Conservation (phyloP, 2,329 filamentous ascomycete species). For the Helotiales sp. region DNA sequence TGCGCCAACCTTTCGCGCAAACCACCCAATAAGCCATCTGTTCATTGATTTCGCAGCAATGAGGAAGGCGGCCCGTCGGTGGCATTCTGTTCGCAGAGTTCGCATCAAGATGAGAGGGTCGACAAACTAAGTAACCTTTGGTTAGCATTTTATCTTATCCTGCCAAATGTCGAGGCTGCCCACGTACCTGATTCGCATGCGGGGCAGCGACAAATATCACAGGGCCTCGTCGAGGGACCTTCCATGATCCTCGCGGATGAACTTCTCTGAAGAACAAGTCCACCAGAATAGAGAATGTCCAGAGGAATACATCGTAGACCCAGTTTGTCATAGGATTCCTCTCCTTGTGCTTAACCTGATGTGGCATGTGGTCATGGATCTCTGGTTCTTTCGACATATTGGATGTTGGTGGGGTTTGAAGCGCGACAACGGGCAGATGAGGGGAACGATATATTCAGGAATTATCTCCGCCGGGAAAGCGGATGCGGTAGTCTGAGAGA, state of each 20-base stretch:
- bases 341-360: constrained; percentile 51
- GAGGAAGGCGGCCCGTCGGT: constrained; percentile 87
- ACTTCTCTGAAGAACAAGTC: constrained; percentile 99
- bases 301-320: constrained; percentile 80
- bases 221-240: constrained; percentile 84
- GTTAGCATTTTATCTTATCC: constrained; percentile 15
- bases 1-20: constrained; percentile 82
- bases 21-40: constrained; percentile 84
- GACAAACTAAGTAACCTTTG: constrained; percentile 71
- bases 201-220: constrained; percentile 96
- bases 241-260: constrained; percentile 93
- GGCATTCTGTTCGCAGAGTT: constrained; percentile 81
- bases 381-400: constrained; percentile 32
- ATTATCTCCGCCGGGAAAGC: neutral
- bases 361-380: constrained; percentile 34
- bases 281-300: constrained; percentile 79
- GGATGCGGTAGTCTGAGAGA: neutral
- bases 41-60: constrained; percentile 96
- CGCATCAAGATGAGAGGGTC: constrained; percentile 94
- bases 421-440: neutral
- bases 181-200: constrained; percentile 86
- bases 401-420: neutral
- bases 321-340: constrained; percentile 72
- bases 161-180: constrained; percentile 19
- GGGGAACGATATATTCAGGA: neutral